Evolutionary conservation across 345 rosid genomes (phyloP), one percentile per base, ranked within the genome.

Genomic region (Brassica carinata): DNA sequence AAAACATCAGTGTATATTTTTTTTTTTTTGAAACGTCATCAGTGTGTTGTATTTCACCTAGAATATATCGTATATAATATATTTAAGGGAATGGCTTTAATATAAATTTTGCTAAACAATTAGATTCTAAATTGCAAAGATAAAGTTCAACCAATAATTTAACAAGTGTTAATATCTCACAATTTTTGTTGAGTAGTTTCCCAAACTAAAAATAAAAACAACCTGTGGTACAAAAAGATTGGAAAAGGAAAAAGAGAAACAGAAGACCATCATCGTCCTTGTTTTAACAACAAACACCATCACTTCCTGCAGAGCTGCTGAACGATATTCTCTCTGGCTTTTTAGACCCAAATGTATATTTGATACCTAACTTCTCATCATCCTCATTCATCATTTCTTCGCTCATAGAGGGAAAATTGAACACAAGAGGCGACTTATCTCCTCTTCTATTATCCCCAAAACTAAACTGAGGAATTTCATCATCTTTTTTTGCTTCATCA

Each of bases 291-390:
- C 92, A 86, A 57, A 93, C 79, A 77, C 86, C 83, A 69, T 90
- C 89, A 71, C 84, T 81, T 58, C 88, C 88, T 9, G 85, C 15
- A 38, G 89, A 87, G 51, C 87, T n/a, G 51, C 87, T 75, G 80
- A 94, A 91, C 5, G 94, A 89, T 48, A 92, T 72, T 84, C 94
- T 86, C 38, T 74, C 77, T 26, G 78, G 29, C 73, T 90, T 84
- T 18, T 81, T 88, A 45, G 91, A 92, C 72, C 97, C 90, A 15
- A 94, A 92, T 51, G 71, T 85, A 88, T 82, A 95, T 81, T 84
- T 84, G 27, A 87, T 80, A 71, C 88, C 93, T 8, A 90, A 83
- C 23, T 84, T 78, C 7, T 73, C 90, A 55, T 80, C 84, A 10
- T 55, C 61, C 23, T 76, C 73, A 10, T 82, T 19, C 26, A 81